Conservation (phyloP, 225 moss, liverwort and hornwort genomes). For the Antitrichia curtipendula region DNA sequence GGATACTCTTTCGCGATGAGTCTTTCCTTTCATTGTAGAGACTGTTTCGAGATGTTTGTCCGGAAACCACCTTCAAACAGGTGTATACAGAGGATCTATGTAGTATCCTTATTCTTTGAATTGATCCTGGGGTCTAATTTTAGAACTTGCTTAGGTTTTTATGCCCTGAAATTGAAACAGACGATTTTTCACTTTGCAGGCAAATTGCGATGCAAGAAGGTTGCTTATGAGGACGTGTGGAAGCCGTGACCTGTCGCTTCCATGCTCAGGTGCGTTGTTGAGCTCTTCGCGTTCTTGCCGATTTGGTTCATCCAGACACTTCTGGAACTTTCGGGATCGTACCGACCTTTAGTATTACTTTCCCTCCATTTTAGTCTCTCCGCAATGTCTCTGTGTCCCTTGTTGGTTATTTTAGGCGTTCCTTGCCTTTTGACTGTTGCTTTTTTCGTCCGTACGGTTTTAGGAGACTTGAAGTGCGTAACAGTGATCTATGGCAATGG, state of each 20-base stretch:
- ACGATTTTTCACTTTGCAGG: conserved; percentile 4
- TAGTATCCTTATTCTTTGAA: background rate
- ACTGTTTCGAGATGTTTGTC: background rate
- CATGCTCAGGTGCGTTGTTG: conserved; percentile 16
- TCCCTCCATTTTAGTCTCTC: background rate
- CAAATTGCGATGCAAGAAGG: conserved; percentile 21
- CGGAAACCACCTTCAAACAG: background rate
- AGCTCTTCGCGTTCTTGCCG: background rate
- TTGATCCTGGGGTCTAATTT: background rate
- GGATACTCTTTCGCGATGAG: background rate
- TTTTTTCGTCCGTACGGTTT: background rate
- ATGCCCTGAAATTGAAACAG: background rate
- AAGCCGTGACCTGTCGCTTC: conserved; percentile 6
- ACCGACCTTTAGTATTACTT: background rate
- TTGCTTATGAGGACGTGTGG: conserved; percentile 22
- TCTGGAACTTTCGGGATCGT: background rate
- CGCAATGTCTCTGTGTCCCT: background rate
- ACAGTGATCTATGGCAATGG: background rate
- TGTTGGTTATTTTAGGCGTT: background rate
- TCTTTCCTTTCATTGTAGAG: background rate
- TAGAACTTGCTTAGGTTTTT: background rate
- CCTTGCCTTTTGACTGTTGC: background rate
- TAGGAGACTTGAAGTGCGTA: background rate
- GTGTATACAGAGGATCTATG: background rate
- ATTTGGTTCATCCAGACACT: background rate